These are phyloP conservation scores for Ustilago tritici DNA, from an alignment of 1,284 basidiomycete genomes.

Conservation along the genomic window DNA sequence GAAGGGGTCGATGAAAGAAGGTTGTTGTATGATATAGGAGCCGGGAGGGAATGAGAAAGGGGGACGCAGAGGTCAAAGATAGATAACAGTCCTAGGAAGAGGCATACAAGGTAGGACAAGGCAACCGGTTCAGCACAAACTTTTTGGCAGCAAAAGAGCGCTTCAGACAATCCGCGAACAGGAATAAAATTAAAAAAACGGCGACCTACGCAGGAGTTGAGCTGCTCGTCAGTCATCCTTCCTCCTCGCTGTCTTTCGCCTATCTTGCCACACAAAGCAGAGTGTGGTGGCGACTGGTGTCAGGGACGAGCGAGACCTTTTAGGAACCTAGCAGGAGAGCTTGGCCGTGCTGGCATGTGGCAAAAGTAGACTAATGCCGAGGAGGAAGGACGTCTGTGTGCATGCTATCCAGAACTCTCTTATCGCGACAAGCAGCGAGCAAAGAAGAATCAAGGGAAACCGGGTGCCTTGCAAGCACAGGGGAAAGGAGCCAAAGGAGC, in stretches of 20 bases:
- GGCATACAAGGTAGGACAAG: background rate
- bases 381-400: background rate
- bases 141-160: conserved; percentile 3
- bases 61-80: conserved; percentile 12
- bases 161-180: background rate
- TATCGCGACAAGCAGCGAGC: conserved; percentile 7
- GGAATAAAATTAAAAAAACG: background rate
- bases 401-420: conserved; percentile 4
- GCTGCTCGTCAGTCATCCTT: background rate
- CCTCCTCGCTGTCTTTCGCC: background rate
- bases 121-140: conserved; percentile 6
- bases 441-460: conserved; percentile 6
- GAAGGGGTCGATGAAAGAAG: background rate
- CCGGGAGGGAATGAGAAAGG: background rate
- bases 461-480: background rate
- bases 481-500: background rate
- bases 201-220: background rate
- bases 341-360: conserved; percentile 16
- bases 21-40: conserved; percentile 37
- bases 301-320: conserved; percentile 3
- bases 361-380: conserved; percentile 1
- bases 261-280: background rate
- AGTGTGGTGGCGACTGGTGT: conserved; percentile 15
- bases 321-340: conserved; percentile 12
- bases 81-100: conserved; percentile 9